A percentile compares a stretch with the other conserved stretches of the same genome.
Conservation (phyloP, 768 basidiomycete genomes). For the Heimioporus sp. region DNA sequence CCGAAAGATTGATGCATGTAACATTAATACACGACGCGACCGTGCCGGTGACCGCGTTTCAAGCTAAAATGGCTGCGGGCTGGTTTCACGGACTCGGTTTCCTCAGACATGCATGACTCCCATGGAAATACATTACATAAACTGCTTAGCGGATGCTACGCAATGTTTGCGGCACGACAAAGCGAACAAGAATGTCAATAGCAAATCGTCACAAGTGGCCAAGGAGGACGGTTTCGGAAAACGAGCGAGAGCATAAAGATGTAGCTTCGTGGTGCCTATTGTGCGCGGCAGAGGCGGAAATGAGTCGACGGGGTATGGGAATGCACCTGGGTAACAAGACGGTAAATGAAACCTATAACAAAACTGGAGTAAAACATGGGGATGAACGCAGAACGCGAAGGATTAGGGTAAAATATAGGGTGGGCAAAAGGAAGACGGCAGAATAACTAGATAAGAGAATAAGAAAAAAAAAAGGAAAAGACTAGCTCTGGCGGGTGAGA, state of each 20-base stretch:
- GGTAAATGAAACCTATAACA: slow-evolving; percentile 12
- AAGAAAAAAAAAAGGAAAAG: slow-evolving; percentile 18
- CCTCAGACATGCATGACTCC: slow-evolving; percentile 2
- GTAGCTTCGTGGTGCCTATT: slow-evolving; percentile 17
- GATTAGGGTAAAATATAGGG: slow-evolving; percentile 26
- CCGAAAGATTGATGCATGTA: too few relatives aligned
- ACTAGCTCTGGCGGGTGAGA: slow-evolving; percentile 17
- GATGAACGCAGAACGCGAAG: slow-evolving; percentile 19
- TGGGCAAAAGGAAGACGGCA: slow-evolving; percentile 17
- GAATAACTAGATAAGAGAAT: slow-evolving; percentile 31
- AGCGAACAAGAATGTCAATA: slow-evolving; percentile 20
- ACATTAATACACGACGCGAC: too few relatives aligned
- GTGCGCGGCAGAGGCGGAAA: slow-evolving; percentile 17
- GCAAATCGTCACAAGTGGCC: slow-evolving; percentile 19
- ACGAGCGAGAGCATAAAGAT: slow-evolving; percentile 28
- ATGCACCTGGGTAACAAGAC: slow-evolving; percentile 23
- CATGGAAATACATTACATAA: slow-evolving; percentile 24
- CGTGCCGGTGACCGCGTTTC: not conserved
- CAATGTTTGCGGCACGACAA: slow-evolving; percentile 7
- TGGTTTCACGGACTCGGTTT: not conserved
- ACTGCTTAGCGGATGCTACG: slow-evolving; percentile 1
- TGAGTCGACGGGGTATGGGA: slow-evolving; percentile 21
- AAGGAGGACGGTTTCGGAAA: slow-evolving; percentile 14
- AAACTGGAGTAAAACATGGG: slow-evolving; percentile 17
- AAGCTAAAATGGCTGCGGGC: not conserved